Evolutionary conservation across 2,329 filamentous ascomycete genomes (phyloP).

Genomic region (Aspergillus caelatus): DNA sequence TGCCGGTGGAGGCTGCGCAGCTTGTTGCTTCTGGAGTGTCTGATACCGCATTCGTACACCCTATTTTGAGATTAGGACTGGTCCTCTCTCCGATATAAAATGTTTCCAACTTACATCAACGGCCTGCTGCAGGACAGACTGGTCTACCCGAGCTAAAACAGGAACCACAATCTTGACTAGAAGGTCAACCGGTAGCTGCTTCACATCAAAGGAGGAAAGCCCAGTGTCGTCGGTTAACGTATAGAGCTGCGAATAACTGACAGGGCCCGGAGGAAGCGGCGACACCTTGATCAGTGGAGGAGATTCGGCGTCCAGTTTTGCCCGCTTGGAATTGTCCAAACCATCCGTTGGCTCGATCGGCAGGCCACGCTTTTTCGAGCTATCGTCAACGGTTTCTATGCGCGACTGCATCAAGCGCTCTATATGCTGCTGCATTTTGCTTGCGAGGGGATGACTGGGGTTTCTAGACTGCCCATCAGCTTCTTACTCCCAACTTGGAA

Average conservation of each 20-base stretch:
- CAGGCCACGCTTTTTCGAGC: constrained; percentile 72
- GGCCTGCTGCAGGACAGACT: constrained; percentile 69
- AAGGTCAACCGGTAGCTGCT: constrained; percentile 73
- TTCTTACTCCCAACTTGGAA: not conserved
- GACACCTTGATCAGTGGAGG: constrained; percentile 60
- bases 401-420: constrained; percentile 79
- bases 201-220: constrained; percentile 79
- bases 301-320: constrained; percentile 64
- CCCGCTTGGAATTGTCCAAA: constrained; percentile 78
- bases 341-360: constrained; percentile 71
- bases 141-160: constrained; percentile 72
- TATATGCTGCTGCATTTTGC: constrained; percentile 83
- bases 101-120: constrained; percentile 60
- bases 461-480: constrained; percentile 59
- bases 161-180: constrained; percentile 81
- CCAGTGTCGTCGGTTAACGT: constrained; percentile 77
- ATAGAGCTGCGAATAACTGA: constrained; percentile 81
- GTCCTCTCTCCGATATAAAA: not conserved
- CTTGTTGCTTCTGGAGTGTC: constrained; percentile 40
- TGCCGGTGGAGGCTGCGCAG: constrained; percentile 29
- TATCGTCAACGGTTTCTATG: constrained; percentile 77
- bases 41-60: constrained; percentile 43
- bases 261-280: constrained; percentile 72
- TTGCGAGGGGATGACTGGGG: constrained; percentile 73
- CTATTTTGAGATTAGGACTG: constrained; percentile 28